Conservation (phyloP, 192 early-diverging fungal species). For the Gamsiella multidivaricata region DNA sequence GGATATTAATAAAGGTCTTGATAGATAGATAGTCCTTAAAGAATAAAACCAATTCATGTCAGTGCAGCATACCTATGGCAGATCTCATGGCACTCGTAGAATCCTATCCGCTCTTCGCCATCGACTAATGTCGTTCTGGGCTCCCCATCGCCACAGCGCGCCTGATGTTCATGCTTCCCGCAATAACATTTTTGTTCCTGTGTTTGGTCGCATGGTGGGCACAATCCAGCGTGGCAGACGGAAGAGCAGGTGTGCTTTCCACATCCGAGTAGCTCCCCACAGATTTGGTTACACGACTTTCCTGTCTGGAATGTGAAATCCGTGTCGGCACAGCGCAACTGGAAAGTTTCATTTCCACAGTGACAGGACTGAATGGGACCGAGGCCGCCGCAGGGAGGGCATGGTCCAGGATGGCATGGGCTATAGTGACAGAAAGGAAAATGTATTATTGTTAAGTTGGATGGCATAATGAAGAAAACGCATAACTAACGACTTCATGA, state of each 20-base stretch:
- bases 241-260: constrained; percentile 75
- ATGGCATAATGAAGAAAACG: neutral
- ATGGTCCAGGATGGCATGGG: constrained; percentile 95
- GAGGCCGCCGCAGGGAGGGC: constrained; percentile 87
- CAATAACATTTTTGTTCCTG: constrained; percentile 77
- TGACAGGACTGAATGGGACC: constrained; percentile 82
- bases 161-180: constrained; percentile 66
- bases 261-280: constrained; percentile 77
- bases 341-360: constrained; percentile 80
- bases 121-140: constrained; percentile 44
- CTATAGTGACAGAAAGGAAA: constrained; percentile 36
- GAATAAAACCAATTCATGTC: too few species aligned
- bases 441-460: too few species aligned
- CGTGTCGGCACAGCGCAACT: constrained; percentile 80
- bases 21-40: too few species aligned
- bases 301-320: constrained; percentile 69
- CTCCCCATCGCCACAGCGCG: constrained; percentile 69
- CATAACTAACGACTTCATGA: neutral
- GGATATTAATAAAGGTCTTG: too few species aligned
- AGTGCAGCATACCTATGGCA: constrained; percentile 66
- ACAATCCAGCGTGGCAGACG: constrained; percentile 77
- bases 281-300: constrained; percentile 76
- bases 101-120: constrained; percentile 56
- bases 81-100: constrained; percentile 61
- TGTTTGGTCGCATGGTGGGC: constrained; percentile 67